A percentile compares a stretch with the other conserved stretches of the same genome.
These are phyloP conservation scores for Tulasnella calospora DNA, from an alignment of 768 basidiomycete genomes.

Conservation along the genomic window DNA sequence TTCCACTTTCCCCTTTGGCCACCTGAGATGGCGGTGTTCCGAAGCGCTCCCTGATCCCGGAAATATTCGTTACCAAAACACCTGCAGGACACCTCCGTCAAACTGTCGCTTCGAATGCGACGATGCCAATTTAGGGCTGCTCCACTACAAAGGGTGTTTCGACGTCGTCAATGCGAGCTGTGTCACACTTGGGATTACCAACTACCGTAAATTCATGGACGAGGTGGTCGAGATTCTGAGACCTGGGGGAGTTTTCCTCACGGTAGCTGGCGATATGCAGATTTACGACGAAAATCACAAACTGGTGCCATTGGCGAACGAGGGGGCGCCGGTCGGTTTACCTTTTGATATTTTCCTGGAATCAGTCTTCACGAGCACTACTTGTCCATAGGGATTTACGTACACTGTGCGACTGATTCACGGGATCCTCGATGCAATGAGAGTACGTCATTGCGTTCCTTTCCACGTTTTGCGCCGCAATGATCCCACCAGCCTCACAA, in stretches of 20 bases:
- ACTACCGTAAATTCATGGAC: background rate
- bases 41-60: too few relatives aligned
- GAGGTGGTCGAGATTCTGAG: background rate
- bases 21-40: too few relatives aligned
- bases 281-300: slow-evolving; percentile 6
- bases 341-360: background rate
- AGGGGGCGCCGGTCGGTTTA: background rate
- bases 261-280: slow-evolving; percentile 4
- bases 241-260: slow-evolving; percentile 17
- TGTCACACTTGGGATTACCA: background rate
- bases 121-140: slow-evolving; percentile 7
- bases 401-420: background rate
- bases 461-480: background rate
- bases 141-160: background rate
- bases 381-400: background rate
- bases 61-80: background rate
- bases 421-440: background rate
- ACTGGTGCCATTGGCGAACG: background rate
- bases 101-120: slow-evolving; percentile 10
- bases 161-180: background rate
- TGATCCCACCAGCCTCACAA: background rate
- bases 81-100: background rate
- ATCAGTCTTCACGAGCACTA: too few relatives aligned
- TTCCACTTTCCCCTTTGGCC: too few relatives aligned
- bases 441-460: background rate